These are phyloP conservation scores for Xerocomellus amylosporus DNA, from an alignment of 768 basidiomycete genomes.

Conservation along the genomic window DNA sequence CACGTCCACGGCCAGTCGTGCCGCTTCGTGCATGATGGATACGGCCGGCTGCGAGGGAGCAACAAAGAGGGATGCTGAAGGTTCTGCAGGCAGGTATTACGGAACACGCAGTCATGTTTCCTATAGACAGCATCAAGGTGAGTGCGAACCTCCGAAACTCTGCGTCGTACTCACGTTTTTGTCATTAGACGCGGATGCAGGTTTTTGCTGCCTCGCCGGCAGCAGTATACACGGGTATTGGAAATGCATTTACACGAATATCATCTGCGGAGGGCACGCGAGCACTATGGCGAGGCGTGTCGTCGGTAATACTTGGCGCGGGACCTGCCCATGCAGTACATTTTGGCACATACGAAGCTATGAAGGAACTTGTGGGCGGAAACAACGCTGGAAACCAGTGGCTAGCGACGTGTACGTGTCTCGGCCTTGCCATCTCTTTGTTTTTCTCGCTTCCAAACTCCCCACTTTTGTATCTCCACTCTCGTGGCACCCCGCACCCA, in stretches of 20 bases:
- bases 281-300: slow-evolving; percentile 93
- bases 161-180: slow-evolving; percentile 1
- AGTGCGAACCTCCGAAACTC: slow-evolving; percentile 25
- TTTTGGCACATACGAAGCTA: slow-evolving; percentile 92
- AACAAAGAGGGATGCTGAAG: slow-evolving; percentile 13
- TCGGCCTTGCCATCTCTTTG: background rate
- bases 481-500: background rate
- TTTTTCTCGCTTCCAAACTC: background rate
- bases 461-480: background rate
- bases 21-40: background rate
- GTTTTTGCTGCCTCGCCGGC: slow-evolving; percentile 85
- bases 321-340: slow-evolving; percentile 98
- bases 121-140: slow-evolving; percentile 97
- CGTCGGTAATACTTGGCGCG: slow-evolving; percentile 92
- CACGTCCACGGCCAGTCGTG: slow-evolving; percentile 1
- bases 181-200: slow-evolving; percentile 93
- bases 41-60: background rate
- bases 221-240: slow-evolving; percentile 85
- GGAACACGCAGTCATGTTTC: slow-evolving; percentile 99
- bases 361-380: slow-evolving; percentile 91
- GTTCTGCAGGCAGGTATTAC: slow-evolving; percentile 87
- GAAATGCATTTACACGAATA: slow-evolving; percentile 88
- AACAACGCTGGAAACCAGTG: slow-evolving; percentile 77
- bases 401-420: slow-evolving; percentile 77
- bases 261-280: slow-evolving; percentile 91